phyloP scores from a whole-genome alignment of 331 rosid genomes.

The Pyrus hybrid region DNA sequence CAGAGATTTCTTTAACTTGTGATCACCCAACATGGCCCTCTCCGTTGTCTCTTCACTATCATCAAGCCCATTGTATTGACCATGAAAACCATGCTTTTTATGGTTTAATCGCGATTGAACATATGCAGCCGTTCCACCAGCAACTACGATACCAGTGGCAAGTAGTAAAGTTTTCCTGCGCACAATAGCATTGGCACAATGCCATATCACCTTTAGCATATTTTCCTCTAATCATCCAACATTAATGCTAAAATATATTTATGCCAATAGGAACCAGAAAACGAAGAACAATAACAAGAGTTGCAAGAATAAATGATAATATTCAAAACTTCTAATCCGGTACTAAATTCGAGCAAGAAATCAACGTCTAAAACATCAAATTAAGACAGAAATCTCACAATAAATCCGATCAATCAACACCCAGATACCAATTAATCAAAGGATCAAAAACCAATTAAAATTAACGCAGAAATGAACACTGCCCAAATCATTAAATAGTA shows the following conservation, averaged over 20 bases:
- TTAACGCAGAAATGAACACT: neutral
- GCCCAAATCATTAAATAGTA: neutral
- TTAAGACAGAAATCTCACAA: neutral
- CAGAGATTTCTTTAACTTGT: conserved; percentile 26
- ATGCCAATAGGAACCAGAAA: neutral
- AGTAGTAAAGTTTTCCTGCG: conserved; percentile 76
- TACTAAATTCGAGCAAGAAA: neutral
- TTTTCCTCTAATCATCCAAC: neutral
- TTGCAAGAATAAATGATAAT: neutral
- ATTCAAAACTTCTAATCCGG: neutral
- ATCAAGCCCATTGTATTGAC: conserved; percentile 42
- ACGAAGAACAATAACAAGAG: neutral
- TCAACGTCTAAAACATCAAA: neutral
- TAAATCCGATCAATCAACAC: neutral
- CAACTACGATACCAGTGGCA: conserved; percentile 74
- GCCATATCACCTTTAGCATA: neutral
- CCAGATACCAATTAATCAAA: neutral
- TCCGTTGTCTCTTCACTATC: conserved; percentile 26
- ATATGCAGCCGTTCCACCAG: conserved; percentile 85
- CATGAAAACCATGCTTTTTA: conserved; percentile 30
- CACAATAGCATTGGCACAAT: neutral
- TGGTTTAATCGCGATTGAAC: conserved; percentile 53
- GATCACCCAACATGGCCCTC: conserved; percentile 11
- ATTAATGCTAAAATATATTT: neutral
- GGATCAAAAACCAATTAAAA: neutral